A percentile compares a stretch with the other conserved stretches of the same genome.
These are phyloP conservation scores for Arthrobotrys sinensis DNA, from an alignment of 2,329 filamentous ascomycete genomes.

Conservation along the genomic window DNA sequence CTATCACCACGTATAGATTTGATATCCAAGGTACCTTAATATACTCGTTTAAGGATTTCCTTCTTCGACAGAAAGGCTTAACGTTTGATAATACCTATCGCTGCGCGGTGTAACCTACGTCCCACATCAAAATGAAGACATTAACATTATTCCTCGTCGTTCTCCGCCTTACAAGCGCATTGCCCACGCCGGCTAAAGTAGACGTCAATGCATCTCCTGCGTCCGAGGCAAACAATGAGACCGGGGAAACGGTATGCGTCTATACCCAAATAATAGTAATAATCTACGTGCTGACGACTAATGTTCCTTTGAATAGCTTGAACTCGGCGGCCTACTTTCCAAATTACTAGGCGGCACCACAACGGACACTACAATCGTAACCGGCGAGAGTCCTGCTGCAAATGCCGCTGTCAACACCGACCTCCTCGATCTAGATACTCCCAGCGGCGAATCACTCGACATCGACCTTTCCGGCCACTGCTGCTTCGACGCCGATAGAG, in stretches of 20 bases:
- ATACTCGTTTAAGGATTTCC: too few species aligned
- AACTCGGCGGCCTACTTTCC: too few species aligned
- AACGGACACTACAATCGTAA: too few species aligned
- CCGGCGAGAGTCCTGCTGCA: neutral
- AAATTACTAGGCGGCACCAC: too few species aligned
- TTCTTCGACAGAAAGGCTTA: neutral
- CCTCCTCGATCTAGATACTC: neutral
- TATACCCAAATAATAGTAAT: too few species aligned
- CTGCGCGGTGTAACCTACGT: neutral
- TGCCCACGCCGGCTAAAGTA: neutral
- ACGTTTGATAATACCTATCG: neutral
- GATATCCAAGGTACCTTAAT: too few species aligned
- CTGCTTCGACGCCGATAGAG: neutral
- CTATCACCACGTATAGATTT: too few species aligned
- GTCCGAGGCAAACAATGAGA: too few species aligned
- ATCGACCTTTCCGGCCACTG: neutral
- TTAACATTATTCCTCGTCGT: slow-evolving; percentile 4
- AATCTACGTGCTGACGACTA: too few species aligned
- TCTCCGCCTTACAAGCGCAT: neutral
- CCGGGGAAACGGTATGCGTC: too few species aligned
- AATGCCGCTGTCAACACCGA: neutral
- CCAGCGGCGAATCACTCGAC: neutral
- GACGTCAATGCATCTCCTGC: neutral
- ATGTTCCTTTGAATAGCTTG: too few species aligned
- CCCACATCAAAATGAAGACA: neutral